Evolutionary conservation across 2,329 filamentous ascomycete genomes (phyloP).

Genomic region (Ophiostoma sp.): DNA sequence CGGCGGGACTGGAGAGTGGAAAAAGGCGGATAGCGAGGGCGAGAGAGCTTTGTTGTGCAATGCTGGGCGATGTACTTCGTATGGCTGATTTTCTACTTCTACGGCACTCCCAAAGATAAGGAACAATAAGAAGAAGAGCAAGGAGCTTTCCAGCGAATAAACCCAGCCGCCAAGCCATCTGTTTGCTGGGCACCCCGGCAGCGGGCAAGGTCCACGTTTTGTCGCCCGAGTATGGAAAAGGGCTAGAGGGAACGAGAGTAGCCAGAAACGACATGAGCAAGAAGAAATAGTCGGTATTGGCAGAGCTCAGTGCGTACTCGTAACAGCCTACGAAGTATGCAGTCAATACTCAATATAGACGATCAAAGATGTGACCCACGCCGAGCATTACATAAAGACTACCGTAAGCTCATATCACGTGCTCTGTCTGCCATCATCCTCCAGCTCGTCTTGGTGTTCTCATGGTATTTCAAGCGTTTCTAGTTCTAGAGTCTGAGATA

Average conservation of each 20-base stretch:
- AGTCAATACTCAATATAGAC: no score
- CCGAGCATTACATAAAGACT: no score
- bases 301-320: no score
- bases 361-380: no score
- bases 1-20: not conserved
- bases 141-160: not conserved
- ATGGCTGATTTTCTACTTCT: no score
- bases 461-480: no score
- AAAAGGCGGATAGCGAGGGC: not conserved
- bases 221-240: not conserved
- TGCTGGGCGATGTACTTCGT: not conserved
- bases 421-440: no score
- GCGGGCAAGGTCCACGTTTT: not conserved
- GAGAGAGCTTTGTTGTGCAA: not conserved
- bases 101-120: not conserved
- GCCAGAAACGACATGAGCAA: not conserved
- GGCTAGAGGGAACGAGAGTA: not conserved
- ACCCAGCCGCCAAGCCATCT: not conserved
- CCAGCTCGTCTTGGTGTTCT: no score
- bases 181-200: not conserved
- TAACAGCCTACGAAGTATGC: no score
- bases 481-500: no score
- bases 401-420: no score
- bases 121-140: not conserved
- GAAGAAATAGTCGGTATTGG: not conserved